Evolutionary conservation across 768 basidiomycete species (phyloP).

Genomic region (Amanita jacksonii): DNA sequence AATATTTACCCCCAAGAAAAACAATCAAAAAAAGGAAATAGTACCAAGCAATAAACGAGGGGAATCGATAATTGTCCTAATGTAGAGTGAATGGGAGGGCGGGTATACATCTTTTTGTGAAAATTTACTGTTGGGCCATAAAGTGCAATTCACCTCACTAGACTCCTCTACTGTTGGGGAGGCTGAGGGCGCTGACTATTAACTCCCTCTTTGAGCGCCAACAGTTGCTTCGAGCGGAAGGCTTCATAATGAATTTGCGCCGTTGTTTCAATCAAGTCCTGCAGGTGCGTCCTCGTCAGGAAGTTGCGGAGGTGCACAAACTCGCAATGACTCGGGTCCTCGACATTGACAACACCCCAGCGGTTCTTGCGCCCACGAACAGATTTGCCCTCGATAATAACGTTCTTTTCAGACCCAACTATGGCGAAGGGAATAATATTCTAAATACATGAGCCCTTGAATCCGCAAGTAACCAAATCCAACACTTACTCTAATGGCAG

Average conservation of each 20-base stretch:
- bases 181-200: constrained; percentile 48
- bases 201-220: constrained; percentile 94
- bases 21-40: constrained; percentile 6
- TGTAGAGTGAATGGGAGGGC: neutral
- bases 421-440: constrained; percentile 94
- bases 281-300: constrained; percentile 92
- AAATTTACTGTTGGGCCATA: neutral
- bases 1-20: too few species aligned
- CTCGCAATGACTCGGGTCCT: constrained; percentile 95
- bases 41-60: constrained; percentile 12
- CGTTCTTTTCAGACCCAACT: constrained; percentile 93
- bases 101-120: constrained; percentile 5
- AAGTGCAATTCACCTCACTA: neutral
- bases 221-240: constrained; percentile 96
- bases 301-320: constrained; percentile 97
- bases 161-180: neutral
- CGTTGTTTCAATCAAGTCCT: constrained; percentile 98
- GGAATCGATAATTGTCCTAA: too few species aligned
- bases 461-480: neutral
- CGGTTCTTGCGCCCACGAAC: constrained; percentile 96
- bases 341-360: constrained; percentile 98
- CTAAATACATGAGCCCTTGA: constrained; percentile 29
- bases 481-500: constrained; percentile 70
- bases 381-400: constrained; percentile 91
- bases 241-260: constrained; percentile 99